A percentile compares a stretch with the other conserved stretches of the same genome.
These are phyloP conservation scores for Austropuccinia psidii DNA, from an alignment of 1,284 basidiomycete species.

Conservation along the genomic window DNA sequence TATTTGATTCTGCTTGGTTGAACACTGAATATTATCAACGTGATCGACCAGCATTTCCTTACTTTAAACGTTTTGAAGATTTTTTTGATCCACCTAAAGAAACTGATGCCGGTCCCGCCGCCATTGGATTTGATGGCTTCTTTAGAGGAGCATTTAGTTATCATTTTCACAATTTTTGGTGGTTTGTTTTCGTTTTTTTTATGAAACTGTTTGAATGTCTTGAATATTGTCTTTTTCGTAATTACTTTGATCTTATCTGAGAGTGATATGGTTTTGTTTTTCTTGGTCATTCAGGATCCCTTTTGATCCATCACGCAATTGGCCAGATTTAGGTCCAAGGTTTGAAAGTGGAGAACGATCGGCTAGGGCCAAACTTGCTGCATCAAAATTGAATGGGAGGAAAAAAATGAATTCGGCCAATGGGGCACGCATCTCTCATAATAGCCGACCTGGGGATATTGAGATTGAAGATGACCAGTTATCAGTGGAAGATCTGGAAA, in stretches of 20 bases:
- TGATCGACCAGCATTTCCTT: constrained; percentile 72
- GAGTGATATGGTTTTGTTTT: neutral
- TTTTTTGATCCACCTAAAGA: constrained; percentile 63
- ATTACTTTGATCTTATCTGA: constrained; percentile 50
- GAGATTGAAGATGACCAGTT: no score
- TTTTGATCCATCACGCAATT: constrained; percentile 78
- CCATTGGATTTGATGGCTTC: constrained; percentile 72
- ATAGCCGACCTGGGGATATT: constrained; percentile 25
- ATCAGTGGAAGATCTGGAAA: constrained; percentile 42
- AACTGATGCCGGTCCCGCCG: constrained; percentile 63
- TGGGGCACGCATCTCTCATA: constrained; percentile 18
- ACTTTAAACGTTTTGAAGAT: constrained; percentile 55
- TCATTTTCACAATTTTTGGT: constrained; percentile 68
- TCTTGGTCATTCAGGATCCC: constrained; percentile 71
- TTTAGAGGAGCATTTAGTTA: constrained; percentile 78
- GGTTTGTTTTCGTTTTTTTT: neutral
- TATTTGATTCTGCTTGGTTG: constrained; percentile 80
- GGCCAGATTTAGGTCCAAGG: constrained; percentile 74
- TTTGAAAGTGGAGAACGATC: constrained; percentile 66
- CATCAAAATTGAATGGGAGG: constrained; percentile 41
- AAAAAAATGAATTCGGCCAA: constrained; percentile 38
- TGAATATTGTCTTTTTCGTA: constrained; percentile 44
- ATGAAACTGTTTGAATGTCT: neutral
- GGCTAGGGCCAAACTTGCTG: constrained; percentile 50
- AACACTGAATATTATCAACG: constrained; percentile 73